A percentile compares a stretch with the other conserved stretches of the same genome.
Evolutionary conservation across 371 early-diverging fungal genomes (phyloP).

Genomic region (Zancudomyces culisetae): DNA sequence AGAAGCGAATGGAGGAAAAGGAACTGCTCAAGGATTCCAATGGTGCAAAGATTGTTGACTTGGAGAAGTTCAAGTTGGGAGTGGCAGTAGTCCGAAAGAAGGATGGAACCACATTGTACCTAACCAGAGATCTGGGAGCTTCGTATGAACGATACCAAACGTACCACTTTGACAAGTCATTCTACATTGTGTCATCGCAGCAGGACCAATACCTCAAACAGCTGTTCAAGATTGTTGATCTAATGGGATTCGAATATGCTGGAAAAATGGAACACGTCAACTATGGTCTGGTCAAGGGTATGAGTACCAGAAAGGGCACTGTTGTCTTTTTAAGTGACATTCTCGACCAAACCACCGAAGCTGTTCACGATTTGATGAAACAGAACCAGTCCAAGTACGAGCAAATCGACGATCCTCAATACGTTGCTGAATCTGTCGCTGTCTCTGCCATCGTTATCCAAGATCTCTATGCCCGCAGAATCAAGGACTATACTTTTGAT

Average conservation of each 20-base stretch:
- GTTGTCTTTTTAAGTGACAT: conserved; percentile 98
- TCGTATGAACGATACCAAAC: conserved; percentile 81
- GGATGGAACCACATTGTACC: conserved; percentile 94
- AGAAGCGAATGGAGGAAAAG: conserved; percentile 45
- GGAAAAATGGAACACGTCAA: conserved; percentile 75
- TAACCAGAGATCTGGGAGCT: conserved; percentile 97
- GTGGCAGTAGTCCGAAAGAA: conserved; percentile 77
- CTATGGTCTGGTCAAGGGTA: conserved; percentile 95
- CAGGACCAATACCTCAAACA: conserved; percentile 95
- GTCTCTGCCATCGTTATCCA: conserved; percentile 88
- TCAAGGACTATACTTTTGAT: conserved; percentile 96
- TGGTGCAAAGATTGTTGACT: conserved; percentile 75
- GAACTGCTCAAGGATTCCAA: conserved; percentile 55
- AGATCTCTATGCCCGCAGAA: conserved; percentile 88
- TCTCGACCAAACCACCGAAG: conserved; percentile 71
- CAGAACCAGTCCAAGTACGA: conserved; percentile 68
- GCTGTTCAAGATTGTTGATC: conserved; percentile 82
- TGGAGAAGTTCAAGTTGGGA: conserved; percentile 67
- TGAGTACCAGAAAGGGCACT: conserved; percentile 97
- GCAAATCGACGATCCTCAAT: conserved; percentile 66
- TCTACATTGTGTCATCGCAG: conserved; percentile 91
- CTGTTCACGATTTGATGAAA: conserved; percentile 88
- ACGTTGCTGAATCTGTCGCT: conserved; percentile 45
- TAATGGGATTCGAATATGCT: conserved; percentile 63
- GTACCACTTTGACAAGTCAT: conserved; percentile 84